Evolutionary conservation across 192 early-diverging fungal genomes (phyloP).

Genomic region (Phlyctochytrium planicorne): DNA sequence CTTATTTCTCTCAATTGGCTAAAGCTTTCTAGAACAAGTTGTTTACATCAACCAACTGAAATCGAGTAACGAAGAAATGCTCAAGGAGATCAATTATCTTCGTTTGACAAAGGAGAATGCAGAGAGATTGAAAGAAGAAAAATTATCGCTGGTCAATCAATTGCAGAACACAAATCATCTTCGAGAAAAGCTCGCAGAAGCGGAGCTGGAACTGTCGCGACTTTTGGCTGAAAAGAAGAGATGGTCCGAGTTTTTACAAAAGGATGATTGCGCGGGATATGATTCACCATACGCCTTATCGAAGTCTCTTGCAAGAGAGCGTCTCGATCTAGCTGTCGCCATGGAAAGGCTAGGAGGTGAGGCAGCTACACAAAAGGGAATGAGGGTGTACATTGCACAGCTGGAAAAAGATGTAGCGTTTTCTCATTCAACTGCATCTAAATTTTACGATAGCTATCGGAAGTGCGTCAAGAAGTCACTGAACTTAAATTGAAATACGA

Average conservation of each 20-base stretch:
- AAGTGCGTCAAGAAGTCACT: too few relatives aligned
- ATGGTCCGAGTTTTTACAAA: conserved; percentile 47
- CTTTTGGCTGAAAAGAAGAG: conserved; percentile 54
- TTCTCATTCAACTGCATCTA: too few relatives aligned
- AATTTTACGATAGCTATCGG: too few relatives aligned
- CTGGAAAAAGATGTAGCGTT: conserved; percentile 29
- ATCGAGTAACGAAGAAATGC: conserved; percentile 53
- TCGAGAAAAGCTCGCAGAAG: conserved; percentile 38
- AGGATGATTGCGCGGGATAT: conserved; percentile 38
- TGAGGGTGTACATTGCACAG: conserved; percentile 33
- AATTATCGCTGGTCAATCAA: conserved; percentile 29
- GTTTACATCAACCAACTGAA: conserved; percentile 58
- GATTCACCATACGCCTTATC: conserved; percentile 54
- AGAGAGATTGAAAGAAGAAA: conserved; percentile 37
- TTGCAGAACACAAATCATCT: conserved; percentile 25
- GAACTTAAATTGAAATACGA: too few relatives aligned
- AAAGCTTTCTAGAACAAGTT: conserved; percentile 41
- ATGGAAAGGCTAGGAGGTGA: conserved; percentile 40
- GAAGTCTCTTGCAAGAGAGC: conserved; percentile 43
- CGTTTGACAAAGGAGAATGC: conserved; percentile 26
- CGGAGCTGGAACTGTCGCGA: conserved; percentile 48
- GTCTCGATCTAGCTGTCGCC: conserved; percentile 43
- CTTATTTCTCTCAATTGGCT: conserved; percentile 20
- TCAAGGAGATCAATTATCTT: conserved; percentile 36
- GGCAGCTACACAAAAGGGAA: conserved; percentile 29